phyloP scores from a whole-genome alignment of 208 protist species.

The Leishmania tropica region DNA sequence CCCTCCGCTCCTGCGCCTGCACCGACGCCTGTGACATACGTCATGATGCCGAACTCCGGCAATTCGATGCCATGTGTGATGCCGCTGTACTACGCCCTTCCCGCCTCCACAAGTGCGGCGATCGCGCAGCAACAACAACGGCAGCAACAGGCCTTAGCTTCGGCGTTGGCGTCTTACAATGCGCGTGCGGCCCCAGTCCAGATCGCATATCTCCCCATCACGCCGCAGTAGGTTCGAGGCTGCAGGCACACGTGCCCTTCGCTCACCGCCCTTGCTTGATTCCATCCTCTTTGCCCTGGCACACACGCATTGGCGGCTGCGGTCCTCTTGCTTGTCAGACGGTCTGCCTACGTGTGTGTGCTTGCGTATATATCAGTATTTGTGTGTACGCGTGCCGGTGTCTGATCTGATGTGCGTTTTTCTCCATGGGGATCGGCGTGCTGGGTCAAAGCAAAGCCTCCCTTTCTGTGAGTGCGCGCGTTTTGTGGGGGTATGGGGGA shows the following conservation, averaged over 20 bases:
- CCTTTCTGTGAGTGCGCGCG: background rate
- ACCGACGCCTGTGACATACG: slow-evolving; percentile 12
- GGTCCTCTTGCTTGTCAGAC: background rate
- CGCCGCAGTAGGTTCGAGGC: background rate
- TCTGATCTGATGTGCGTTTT: background rate
- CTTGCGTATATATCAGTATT: background rate
- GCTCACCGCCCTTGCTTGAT: background rate
- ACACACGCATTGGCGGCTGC: background rate
- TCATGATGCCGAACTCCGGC: slow-evolving; percentile 10
- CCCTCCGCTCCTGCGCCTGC: background rate
- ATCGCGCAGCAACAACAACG: slow-evolving; percentile 9
- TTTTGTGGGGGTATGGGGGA: background rate
- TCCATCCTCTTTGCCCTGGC: background rate
- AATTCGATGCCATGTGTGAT: slow-evolving; percentile 8
- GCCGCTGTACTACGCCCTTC: slow-evolving; percentile 27
- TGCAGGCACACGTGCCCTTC: background rate
- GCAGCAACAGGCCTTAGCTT: slow-evolving; percentile 7
- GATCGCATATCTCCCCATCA: background rate
- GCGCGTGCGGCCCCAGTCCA: background rate
- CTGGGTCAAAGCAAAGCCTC: background rate
- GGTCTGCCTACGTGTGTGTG: background rate
- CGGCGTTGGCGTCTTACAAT: slow-evolving; percentile 5
- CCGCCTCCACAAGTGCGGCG: background rate
- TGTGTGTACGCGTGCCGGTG: background rate
- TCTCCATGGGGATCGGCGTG: background rate